Evolutionary conservation across 495 filamentous ascomycete genomes (phyloP), one percentile per base, ranked within the genome.

Genomic region (Podospora sp.): DNA sequence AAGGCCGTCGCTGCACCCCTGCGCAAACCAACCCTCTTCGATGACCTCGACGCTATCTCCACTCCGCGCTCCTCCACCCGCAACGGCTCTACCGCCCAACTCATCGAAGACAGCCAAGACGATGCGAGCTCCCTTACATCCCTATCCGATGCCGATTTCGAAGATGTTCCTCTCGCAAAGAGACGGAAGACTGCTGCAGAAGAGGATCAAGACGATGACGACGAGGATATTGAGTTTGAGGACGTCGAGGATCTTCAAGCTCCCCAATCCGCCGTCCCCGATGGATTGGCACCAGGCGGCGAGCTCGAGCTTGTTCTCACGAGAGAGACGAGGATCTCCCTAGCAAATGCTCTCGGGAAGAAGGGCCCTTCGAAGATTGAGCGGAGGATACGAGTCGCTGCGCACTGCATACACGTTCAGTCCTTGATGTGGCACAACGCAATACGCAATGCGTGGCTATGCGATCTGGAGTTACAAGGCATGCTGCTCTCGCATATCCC

Each of bases 381-480:
- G 72, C 86, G 92, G 66, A 84, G 85, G 66, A 92, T 94, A 50
- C 84, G 95, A 36, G 82, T 89, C 8, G 79, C 87, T 46, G 92
- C 92, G 8, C 95, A 99, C 74, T 90, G 91, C 69, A 84, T 95
- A 72, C 95, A 99, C 78, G 94, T 99, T 4, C 91, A 94, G 73
- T 86, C 89, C 65, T 78, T 99, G 55, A 85, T 99, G 53, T 95
- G 88, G 78, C 94, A 97, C 71, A 97, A 97, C 75, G 84, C 90
- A 0, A 73, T 96, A 21, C 89, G 95, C 25, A 99, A 97, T 76
- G 73, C 86, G 8, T 99, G 95, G 94, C 74, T 89, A 25, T 93
- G 91, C 68, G 93, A 98, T 72, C 71, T 84, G 24, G 86, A 92
- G 62, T 80, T 93, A 8, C 93, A 97, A 71, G 87, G 88, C 20